phyloP scores from a whole-genome alignment of 1,284 basidiomycete genomes.

The Trichosporon coremiiforme region DNA sequence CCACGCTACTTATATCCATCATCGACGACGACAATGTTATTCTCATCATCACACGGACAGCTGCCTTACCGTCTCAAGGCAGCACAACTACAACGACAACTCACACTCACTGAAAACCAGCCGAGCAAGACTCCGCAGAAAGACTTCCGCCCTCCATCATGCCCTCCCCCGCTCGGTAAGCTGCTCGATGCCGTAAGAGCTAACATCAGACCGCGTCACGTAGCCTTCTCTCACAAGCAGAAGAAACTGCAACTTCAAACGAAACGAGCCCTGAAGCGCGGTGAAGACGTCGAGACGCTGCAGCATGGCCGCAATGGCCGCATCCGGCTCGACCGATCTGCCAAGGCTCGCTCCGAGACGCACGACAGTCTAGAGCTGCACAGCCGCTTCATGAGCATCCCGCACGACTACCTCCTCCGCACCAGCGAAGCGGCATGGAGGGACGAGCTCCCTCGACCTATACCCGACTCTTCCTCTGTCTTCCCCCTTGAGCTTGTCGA shows the following conservation, averaged over 20 bases:
- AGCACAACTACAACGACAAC: neutral
- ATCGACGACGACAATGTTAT: neutral
- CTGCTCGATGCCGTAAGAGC: neutral
- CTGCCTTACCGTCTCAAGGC: neutral
- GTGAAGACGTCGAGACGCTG: conserved; percentile 57
- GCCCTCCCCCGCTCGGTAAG: conserved; percentile 14
- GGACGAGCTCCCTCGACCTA: conserved; percentile 64
- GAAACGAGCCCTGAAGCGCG: conserved; percentile 78
- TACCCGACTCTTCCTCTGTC: conserved; percentile 59
- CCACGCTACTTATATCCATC: neutral
- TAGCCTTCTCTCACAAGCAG: conserved; percentile 64
- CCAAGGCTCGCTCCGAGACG: neutral
- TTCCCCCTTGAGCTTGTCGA: conserved; percentile 53
- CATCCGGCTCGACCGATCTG: conserved; percentile 25
- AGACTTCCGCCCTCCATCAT: neutral
- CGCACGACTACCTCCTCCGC: conserved; percentile 66
- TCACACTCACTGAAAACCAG: neutral
- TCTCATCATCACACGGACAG: neutral
- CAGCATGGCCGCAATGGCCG: conserved; percentile 14
- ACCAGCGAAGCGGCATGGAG: conserved; percentile 65
- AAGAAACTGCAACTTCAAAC: conserved; percentile 69
- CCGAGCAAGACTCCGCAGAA: neutral
- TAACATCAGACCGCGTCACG: conserved; percentile 21
- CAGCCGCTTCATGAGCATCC: conserved; percentile 70
- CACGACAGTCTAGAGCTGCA: conserved; percentile 43